Conservation (phyloP, 2,329 filamentous ascomycete genomes). For the Fusarium longipes region DNA sequence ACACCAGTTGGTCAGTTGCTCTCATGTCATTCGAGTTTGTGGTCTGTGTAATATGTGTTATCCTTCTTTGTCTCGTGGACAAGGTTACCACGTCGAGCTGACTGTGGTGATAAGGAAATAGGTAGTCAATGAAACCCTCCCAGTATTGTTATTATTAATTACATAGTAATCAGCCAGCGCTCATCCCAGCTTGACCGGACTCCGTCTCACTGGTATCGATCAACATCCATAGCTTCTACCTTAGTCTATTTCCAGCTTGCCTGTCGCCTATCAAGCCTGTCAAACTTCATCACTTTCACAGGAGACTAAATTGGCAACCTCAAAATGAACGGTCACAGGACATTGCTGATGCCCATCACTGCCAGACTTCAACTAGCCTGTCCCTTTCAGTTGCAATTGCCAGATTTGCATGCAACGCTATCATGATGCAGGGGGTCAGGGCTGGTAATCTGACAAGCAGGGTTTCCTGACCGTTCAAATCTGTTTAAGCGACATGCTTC, state of each 20-base stretch:
- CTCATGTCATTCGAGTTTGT: slow-evolving; percentile 20
- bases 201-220: slow-evolving; percentile 8
- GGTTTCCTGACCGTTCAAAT: slow-evolving; percentile 20
- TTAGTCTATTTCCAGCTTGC: slow-evolving; percentile 19
- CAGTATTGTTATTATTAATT: neutral
- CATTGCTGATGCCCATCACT: slow-evolving; percentile 21
- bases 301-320: neutral
- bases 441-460: slow-evolving; percentile 30
- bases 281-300: slow-evolving; percentile 16
- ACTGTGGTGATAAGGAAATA: slow-evolving; percentile 15
- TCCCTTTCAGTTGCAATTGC: slow-evolving; percentile 25
- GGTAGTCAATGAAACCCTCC: neutral
- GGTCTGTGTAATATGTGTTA: neutral
- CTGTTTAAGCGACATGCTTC: slow-evolving; percentile 28
- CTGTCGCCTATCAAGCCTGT: slow-evolving; percentile 1
- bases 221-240: neutral
- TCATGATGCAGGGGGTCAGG: slow-evolving; percentile 27
- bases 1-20: neutral
- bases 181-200: slow-evolving; percentile 1
- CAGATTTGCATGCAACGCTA: slow-evolving; percentile 44
- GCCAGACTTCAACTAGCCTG: slow-evolving; percentile 32
- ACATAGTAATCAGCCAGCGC: slow-evolving; percentile 9
- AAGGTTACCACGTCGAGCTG: slow-evolving; percentile 4
- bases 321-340: slow-evolving; percentile 5
- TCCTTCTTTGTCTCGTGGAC: neutral